These are phyloP conservation scores for Backusella tuberculispora DNA, from an alignment of 192 early-diverging fungal species.

Conservation along the genomic window DNA sequence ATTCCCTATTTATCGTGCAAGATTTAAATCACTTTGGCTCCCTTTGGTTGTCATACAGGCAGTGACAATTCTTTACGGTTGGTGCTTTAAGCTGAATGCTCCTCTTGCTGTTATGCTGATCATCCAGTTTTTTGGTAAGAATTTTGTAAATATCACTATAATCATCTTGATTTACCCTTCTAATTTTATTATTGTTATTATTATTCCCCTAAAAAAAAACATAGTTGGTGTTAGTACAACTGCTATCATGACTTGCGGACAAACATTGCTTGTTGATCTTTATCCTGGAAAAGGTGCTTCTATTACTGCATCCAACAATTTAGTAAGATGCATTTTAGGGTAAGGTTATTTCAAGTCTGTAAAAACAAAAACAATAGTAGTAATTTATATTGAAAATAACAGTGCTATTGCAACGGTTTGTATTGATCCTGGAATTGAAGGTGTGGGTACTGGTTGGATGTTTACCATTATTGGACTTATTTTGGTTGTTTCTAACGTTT, in stretches of 20 bases:
- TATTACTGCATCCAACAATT: slow-evolving; percentile 36
- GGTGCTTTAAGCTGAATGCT: slow-evolving; percentile 26
- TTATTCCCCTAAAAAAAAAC: neutral
- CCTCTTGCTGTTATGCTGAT: slow-evolving; percentile 25
- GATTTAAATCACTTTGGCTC: slow-evolving; percentile 31
- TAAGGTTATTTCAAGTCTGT: neutral
- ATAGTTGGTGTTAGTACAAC: neutral
- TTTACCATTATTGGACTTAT: slow-evolving; percentile 28
- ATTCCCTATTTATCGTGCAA: slow-evolving; percentile 24
- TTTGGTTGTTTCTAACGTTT: slow-evolving; percentile 17
- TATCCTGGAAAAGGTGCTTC: slow-evolving; percentile 35
- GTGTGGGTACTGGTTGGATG: slow-evolving; percentile 38
- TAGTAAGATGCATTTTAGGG: slow-evolving; percentile 33
- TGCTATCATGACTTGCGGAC: neutral
- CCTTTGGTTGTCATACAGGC: slow-evolving; percentile 14
- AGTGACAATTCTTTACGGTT: slow-evolving; percentile 28
- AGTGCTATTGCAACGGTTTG: slow-evolving; percentile 33
- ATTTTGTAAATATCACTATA: no score
- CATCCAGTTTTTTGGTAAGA: slow-evolving; percentile 29
- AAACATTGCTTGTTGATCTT: slow-evolving; percentile 36
- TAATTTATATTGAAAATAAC: neutral
- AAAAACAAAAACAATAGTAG: neutral
- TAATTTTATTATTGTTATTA: neutral
- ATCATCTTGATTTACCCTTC: neutral
- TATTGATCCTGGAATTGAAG: slow-evolving; percentile 34